These are phyloP conservation scores for Arthrobotrys sphaeroides DNA, from an alignment of 2,329 filamentous ascomycete species.

Conservation along the genomic window DNA sequence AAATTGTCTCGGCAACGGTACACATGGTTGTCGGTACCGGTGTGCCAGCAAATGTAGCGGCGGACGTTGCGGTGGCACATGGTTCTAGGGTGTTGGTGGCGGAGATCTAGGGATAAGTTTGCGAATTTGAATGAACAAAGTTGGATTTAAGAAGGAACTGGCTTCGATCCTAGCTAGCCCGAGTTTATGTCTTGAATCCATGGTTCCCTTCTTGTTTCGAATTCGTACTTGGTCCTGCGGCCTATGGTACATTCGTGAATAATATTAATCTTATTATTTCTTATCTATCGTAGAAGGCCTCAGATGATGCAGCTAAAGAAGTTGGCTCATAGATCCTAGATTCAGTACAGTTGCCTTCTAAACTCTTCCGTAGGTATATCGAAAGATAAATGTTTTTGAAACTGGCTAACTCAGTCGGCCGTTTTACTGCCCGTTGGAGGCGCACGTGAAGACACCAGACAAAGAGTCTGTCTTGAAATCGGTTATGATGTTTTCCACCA, in stretches of 20 bases:
- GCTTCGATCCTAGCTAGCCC: too few relatives aligned
- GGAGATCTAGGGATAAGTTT: too few relatives aligned
- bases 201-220: too few relatives aligned
- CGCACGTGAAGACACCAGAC: slow-evolving; percentile 78
- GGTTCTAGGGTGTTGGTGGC: not conserved
- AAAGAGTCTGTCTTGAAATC: slow-evolving; percentile 74
- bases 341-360: not conserved
- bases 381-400: not conserved
- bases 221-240: too few relatives aligned
- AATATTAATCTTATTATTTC: not conserved
- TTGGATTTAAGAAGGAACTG: not conserved
- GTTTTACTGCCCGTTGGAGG: slow-evolving; percentile 70
- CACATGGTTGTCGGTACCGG: slow-evolving; percentile 17
- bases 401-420: not conserved
- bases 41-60: slow-evolving; percentile 33
- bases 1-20: slow-evolving; percentile 4
- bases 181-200: too few relatives aligned
- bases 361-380: not conserved
- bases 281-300: not conserved
- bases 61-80: slow-evolving; percentile 40
- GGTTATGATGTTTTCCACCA: slow-evolving; percentile 76
- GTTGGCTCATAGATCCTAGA: not conserved
- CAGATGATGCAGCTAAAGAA: not conserved
- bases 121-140: too few relatives aligned
- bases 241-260: not conserved